phyloP scores from a whole-genome alignment of 179 eudicot genomes.

The Heliamphora pulchella region DNA sequence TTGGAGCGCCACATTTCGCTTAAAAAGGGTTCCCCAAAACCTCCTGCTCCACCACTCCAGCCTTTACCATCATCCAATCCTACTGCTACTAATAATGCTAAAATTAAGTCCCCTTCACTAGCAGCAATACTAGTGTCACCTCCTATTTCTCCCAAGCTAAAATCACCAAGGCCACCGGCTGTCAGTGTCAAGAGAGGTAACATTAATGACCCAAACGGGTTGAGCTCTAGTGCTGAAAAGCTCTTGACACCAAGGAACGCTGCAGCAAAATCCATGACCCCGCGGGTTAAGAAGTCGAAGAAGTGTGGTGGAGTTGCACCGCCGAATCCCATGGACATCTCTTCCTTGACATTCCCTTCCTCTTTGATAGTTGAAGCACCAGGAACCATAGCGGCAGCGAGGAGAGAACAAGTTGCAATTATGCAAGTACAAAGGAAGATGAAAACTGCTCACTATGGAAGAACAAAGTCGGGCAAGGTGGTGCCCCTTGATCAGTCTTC shows the following conservation, averaged over 20 bases:
- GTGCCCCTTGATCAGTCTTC: conserved; percentile 13
- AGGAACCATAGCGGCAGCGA: conserved; percentile 49
- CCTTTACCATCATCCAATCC: neutral
- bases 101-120: neutral
- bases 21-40: conserved; percentile 20
- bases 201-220: conserved; percentile 23
- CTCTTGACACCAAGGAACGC: conserved; percentile 9
- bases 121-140: conserved; percentile 18
- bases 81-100: neutral
- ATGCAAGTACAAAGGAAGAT: conserved; percentile 53
- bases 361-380: conserved; percentile 32
- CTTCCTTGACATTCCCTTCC: conserved; percentile 18
- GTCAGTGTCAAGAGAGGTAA: conserved; percentile 9
- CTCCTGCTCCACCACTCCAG: conserved; percentile 6
- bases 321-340: neutral
- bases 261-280: neutral
- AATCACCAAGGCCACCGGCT: conserved; percentile 19
- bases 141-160: conserved; percentile 38
- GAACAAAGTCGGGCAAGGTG: conserved; percentile 25
- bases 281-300: conserved; percentile 16
- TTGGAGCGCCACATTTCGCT: conserved; percentile 33
- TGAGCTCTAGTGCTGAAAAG: conserved; percentile 20
- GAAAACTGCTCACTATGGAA: conserved; percentile 71
- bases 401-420: conserved; percentile 47
- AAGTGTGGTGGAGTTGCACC: conserved; percentile 12